Evolutionary conservation across 805 yeast species (phyloP).

Genomic region (Candida nitratophila): DNA sequence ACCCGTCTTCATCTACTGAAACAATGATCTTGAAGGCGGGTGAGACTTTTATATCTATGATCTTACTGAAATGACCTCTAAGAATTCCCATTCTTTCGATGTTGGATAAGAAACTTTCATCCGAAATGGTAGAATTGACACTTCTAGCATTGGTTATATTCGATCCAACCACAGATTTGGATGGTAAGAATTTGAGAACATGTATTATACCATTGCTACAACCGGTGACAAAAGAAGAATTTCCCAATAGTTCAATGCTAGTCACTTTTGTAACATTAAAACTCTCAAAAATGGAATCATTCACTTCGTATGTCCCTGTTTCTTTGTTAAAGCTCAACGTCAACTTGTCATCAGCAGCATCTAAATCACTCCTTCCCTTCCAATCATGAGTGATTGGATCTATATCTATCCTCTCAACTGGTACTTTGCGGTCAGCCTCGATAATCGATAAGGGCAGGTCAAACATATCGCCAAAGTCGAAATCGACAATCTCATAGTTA

Average conservation of each 20-base stretch:
- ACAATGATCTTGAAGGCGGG: conserved; percentile 47
- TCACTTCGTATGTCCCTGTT: conserved; percentile 22
- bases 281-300: conserved; percentile 35
- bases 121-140: neutral
- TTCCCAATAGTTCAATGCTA: conserved; percentile 32
- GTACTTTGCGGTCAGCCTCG: conserved; percentile 33
- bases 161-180: neutral
- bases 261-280: conserved; percentile 35
- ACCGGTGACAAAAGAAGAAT: conserved; percentile 39
- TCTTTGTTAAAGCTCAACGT: conserved; percentile 5
- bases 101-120: neutral
- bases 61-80: conserved; percentile 49
- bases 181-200: conserved; percentile 14
- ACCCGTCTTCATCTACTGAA: conserved; percentile 49
- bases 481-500: conserved; percentile 28
- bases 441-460: conserved; percentile 32
- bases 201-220: conserved; percentile 54
- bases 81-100: conserved; percentile 23
- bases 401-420: conserved; percentile 39
- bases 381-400: conserved; percentile 37
- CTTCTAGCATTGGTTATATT: neutral
- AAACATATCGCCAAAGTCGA: conserved; percentile 25
- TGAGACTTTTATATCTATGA: conserved; percentile 42
- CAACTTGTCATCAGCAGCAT: neutral
- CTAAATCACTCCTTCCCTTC: conserved; percentile 35